Percentiles rank a stretch among this genome's conserved stretches.
Evolutionary conservation across 192 early-diverging fungal species (phyloP).

Genomic region (Dimargaris cristalligena): DNA sequence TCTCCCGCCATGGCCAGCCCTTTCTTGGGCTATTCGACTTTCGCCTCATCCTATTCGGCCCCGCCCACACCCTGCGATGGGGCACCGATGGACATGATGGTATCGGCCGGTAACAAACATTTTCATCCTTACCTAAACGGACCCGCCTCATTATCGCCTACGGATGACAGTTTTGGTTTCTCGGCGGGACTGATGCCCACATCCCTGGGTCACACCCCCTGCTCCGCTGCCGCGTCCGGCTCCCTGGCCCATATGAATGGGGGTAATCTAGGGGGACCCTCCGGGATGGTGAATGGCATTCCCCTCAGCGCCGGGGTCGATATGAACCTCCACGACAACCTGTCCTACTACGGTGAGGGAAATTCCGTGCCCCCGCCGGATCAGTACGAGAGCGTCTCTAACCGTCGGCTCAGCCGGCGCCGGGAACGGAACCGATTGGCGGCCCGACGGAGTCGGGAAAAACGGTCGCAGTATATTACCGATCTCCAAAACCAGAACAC

Average conservation of each 20-base stretch:
- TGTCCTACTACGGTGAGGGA: neutral
- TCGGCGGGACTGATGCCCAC: no score
- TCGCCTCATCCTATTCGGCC: neutral
- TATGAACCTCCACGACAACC: neutral
- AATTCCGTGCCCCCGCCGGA: no score
- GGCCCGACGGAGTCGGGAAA: slow-evolving; percentile 10
- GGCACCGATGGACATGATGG: neutral
- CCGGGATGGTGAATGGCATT: neutral
- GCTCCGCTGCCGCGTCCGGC: no score
- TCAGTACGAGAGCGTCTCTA: neutral
- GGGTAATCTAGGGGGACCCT: neutral
- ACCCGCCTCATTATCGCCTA: neutral
- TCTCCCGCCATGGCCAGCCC: neutral
- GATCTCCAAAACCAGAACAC: slow-evolving; percentile 5
- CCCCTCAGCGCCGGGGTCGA: neutral
- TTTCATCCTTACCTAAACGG: neutral
- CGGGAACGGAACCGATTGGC: slow-evolving; percentile 8
- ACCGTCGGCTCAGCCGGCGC: slow-evolving; percentile 5
- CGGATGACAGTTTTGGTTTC: neutral
- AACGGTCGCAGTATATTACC: slow-evolving; percentile 4
- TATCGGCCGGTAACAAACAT: no score
- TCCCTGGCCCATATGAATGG: neutral
- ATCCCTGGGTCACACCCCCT: no score
- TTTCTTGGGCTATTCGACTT: neutral
- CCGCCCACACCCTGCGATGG: neutral